Evolutionary conservation across 23 red algal species (phyloP).

Genomic region (Gracilariopsis chorda): DNA sequence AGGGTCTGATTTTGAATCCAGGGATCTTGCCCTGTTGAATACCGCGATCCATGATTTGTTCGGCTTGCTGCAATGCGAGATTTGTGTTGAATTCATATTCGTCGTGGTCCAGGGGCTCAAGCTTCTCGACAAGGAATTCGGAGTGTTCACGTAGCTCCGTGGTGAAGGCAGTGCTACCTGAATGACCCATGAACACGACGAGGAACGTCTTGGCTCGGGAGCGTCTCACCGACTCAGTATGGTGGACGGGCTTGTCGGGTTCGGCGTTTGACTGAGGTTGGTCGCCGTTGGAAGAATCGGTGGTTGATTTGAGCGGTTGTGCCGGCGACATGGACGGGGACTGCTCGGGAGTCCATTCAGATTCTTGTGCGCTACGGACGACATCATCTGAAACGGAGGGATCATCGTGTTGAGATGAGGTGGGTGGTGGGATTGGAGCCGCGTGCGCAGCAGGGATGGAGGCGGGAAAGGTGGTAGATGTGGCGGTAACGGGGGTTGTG

Average conservation of each 20-base stretch:
- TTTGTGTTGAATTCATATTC: constrained; percentile 39
- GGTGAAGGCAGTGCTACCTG: constrained; percentile 61
- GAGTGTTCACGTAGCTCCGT: constrained; percentile 55
- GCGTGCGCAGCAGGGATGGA: not conserved
- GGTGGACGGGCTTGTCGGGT: not conserved
- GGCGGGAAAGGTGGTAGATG: not conserved
- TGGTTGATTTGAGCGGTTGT: not conserved
- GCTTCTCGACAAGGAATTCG: constrained; percentile 26
- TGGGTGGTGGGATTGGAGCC: not conserved
- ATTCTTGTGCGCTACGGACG: not conserved
- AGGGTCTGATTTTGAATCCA: constrained; percentile 71
- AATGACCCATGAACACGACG: constrained; percentile 77
- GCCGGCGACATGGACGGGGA: not conserved
- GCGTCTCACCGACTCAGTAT: not conserved
- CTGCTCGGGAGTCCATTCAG: not conserved
- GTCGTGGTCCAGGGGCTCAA: constrained; percentile 58
- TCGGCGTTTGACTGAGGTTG: not conserved
- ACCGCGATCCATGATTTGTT: constrained; percentile 20
- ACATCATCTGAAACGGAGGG: not conserved
- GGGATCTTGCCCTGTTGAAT: constrained; percentile 45
- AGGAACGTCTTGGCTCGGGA: constrained; percentile 58
- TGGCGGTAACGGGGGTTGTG: not conserved
- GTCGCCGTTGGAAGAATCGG: not conserved
- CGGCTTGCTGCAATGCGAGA: constrained; percentile 20
- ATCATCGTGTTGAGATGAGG: not conserved